Percentiles rank a stretch among this genome's conserved stretches.
Evolutionary conservation across 306 rosid genomes (phyloP).

Genomic region (Begonia masoniana): DNA sequence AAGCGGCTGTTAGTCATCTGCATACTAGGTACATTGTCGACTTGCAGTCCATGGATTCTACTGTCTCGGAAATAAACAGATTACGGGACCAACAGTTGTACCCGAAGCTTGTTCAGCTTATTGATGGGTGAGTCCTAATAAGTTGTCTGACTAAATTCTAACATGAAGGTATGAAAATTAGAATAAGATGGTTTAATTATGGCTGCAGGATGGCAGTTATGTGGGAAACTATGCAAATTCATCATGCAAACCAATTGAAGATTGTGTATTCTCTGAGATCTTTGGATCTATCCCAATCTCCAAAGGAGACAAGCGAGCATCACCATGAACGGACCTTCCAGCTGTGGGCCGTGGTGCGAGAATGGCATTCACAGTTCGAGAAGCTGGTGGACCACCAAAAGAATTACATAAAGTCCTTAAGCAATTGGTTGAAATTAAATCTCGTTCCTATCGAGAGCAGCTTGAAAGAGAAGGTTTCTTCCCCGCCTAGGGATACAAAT

Average conservation of each 20-base stretch:
- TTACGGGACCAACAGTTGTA: conserved; percentile 75
- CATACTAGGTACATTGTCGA: conserved; percentile 97
- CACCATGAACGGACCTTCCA: conserved; percentile 74
- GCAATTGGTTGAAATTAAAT: conserved; percentile 63
- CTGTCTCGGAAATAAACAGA: conserved; percentile 80
- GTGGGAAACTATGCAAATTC: conserved; percentile 55
- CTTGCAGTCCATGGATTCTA: conserved; percentile 98
- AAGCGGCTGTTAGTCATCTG: conserved; percentile 85
- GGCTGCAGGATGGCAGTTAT: conserved; percentile 67
- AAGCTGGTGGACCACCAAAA: conserved; percentile 55
- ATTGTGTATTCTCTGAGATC: conserved; percentile 22
- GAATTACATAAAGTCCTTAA: conserved; percentile 54
- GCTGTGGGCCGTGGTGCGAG: conserved; percentile 49
- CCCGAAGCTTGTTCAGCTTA: conserved; percentile 81
- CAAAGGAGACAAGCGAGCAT: conserved; percentile 69
- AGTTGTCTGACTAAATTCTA: too few relatives aligned
- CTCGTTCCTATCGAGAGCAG: conserved; percentile 86
- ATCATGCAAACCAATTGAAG: conserved; percentile 45
- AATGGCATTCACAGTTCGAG: conserved; percentile 58
- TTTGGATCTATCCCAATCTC: conserved; percentile 54
- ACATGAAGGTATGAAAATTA: too few relatives aligned
- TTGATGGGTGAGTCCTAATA: conserved; percentile 49
- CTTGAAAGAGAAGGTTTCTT: conserved; percentile 82
- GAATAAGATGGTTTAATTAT: too few relatives aligned
- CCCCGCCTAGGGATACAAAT: conserved; percentile 65